phyloP scores from a whole-genome alignment of 1,139 yeast species.

The Meyerozyma guilliermondii region DNA sequence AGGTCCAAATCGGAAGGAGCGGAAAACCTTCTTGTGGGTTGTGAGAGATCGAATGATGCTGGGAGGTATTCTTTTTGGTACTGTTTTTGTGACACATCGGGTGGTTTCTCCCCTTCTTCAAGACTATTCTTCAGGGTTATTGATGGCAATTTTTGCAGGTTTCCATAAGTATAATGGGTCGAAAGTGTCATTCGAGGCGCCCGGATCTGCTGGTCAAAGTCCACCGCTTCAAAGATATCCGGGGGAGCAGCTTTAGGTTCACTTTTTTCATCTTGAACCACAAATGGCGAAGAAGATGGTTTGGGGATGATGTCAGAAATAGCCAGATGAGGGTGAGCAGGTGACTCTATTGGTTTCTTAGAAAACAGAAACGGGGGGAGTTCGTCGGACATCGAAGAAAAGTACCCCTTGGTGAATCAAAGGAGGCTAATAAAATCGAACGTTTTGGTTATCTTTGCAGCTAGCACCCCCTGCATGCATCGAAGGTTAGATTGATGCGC shows the following conservation, averaged over 20 bases:
- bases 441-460: conserved; percentile 1
- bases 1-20: conserved; percentile 12
- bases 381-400: conserved; percentile 4
- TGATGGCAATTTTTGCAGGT: conserved; percentile 1
- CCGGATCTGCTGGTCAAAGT: conserved; percentile 41
- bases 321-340: conserved; percentile 20
- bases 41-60: conserved; percentile 36
- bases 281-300: conserved; percentile 3
- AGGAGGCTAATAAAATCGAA: no score
- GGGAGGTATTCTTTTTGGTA: conserved; percentile 25
- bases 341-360: conserved; percentile 30
- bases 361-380: conserved; percentile 35
- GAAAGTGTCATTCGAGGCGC: conserved; percentile 37
- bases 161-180: conserved; percentile 21
- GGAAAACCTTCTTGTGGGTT: conserved; percentile 28
- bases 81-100: conserved; percentile 1
- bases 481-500: neutral
- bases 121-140: neutral
- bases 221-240: conserved; percentile 20
- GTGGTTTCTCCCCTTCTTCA: neutral
- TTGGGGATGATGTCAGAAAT: conserved; percentile 30
- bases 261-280: conserved; percentile 4
- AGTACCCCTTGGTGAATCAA: neutral
- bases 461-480: neutral
- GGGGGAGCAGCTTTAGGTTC: conserved; percentile 4